These are phyloP conservation scores for Astrocystis sublimbata DNA, from an alignment of 495 filamentous ascomycete genomes.

Conservation along the genomic window DNA sequence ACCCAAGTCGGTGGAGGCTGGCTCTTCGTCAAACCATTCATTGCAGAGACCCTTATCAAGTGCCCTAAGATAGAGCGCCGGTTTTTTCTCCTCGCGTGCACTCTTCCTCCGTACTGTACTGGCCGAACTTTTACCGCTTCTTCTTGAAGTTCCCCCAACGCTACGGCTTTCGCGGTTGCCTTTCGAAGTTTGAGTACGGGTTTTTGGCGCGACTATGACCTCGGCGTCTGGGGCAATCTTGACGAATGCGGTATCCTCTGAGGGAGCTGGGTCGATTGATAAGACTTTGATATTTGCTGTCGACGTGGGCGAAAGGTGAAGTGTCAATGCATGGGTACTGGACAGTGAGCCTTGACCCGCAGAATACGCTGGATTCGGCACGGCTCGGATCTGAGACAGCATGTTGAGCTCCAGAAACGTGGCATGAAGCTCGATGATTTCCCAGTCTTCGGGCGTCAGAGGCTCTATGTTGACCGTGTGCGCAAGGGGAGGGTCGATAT, in stretches of 20 bases:
- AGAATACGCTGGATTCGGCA: conserved; percentile 77
- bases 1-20: conserved; percentile 61
- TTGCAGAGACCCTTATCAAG: conserved; percentile 65
- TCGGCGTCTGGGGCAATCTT: conserved; percentile 93
- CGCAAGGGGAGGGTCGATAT: conserved; percentile 84
- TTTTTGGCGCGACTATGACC: conserved; percentile 94
- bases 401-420: conserved; percentile 93
- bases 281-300: conserved; percentile 88
- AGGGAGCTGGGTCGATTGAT: conserved; percentile 70
- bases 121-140: conserved; percentile 70
- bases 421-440: conserved; percentile 96
- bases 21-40: conserved; percentile 72
- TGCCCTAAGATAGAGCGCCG: conserved; percentile 73
- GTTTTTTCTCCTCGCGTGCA: conserved; percentile 59
- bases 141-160: conserved; percentile 64
- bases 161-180: conserved; percentile 64
- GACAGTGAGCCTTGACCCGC: conserved; percentile 43
- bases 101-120: conserved; percentile 67
- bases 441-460: conserved; percentile 92
- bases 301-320: conserved; percentile 93
- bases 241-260: conserved; percentile 73
- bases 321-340: conserved; percentile 73
- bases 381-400: conserved; percentile 85
- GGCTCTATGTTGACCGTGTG: conserved; percentile 96
- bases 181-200: conserved; percentile 45